phyloP scores from a whole-genome alignment of 495 filamentous ascomycete species.

The Cercophora samala region DNA sequence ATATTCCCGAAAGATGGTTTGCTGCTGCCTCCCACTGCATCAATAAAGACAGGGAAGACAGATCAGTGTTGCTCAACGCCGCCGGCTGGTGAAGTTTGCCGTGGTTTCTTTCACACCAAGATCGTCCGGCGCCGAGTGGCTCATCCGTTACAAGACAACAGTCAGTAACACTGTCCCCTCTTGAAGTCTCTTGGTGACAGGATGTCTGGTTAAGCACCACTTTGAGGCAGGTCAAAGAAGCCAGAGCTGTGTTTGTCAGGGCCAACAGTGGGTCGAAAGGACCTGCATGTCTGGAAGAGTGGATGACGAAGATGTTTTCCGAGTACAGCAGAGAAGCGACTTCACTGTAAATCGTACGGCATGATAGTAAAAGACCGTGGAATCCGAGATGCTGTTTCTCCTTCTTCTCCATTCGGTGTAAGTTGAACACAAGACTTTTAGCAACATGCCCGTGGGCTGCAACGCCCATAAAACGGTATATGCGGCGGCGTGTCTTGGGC shows the following conservation, averaged over 20 bases:
- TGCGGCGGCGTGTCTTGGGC: not conserved
- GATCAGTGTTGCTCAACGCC: not conserved
- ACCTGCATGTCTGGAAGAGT: not conserved
- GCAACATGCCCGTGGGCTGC: not conserved
- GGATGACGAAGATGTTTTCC: not conserved
- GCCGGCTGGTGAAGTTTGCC: not conserved
- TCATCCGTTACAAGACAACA: not conserved
- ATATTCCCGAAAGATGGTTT: not conserved
- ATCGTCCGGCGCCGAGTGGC: not conserved
- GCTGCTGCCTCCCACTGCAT: not conserved
- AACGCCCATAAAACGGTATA: not conserved
- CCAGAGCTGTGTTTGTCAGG: not conserved
- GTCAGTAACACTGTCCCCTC: not conserved
- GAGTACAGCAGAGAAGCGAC: not conserved
- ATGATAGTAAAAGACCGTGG: not conserved
- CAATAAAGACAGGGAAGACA: not conserved
- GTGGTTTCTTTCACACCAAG: not conserved
- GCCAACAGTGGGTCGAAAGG: not conserved
- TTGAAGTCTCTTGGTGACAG: not conserved
- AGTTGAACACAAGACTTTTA: not conserved
- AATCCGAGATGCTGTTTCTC: not conserved
- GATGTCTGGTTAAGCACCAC: not conserved
- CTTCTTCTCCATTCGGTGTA: not conserved
- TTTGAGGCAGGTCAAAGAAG: not conserved
- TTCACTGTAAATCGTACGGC: not conserved